A percentile compares a stretch with the other conserved stretches of the same genome.
Evolutionary conservation across 208 protist species (phyloP).

Genomic region (Tritrichomonas foetus): DNA sequence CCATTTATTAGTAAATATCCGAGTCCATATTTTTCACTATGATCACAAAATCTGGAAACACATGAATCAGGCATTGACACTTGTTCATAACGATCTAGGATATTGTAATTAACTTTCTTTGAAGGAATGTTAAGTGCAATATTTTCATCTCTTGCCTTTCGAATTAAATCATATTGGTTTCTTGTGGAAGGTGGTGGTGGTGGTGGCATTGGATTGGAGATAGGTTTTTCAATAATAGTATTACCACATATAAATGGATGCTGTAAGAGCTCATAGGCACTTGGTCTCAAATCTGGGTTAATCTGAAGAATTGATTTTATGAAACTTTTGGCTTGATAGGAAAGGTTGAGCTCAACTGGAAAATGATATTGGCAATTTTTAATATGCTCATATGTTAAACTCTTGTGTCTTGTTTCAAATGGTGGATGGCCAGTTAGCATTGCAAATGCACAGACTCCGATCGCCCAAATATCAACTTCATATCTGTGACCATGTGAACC

Average conservation of each 20-base stretch:
- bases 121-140: background rate
- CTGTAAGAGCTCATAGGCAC: conserved; percentile 69
- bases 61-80: conserved; percentile 73
- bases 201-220: background rate
- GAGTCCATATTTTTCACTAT: conserved; percentile 86
- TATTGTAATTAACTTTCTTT: background rate
- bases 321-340: conserved; percentile 69
- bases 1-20: conserved; percentile 83
- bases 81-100: conserved; percentile 63
- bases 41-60: conserved; percentile 37
- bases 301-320: conserved; percentile 70
- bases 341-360: conserved; percentile 66
- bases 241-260: conserved; percentile 68
- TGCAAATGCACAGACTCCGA: conserved; percentile 85
- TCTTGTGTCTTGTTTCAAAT: conserved; percentile 89
- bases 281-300: conserved; percentile 71
- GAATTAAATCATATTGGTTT: too few species aligned
- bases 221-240: background rate
- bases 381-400: conserved; percentile 88
- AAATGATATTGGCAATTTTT: conserved; percentile 78
- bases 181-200: too few species aligned
- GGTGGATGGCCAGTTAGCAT: conserved; percentile 81
- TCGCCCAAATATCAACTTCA: conserved; percentile 92
- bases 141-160: background rate
- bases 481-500: conserved; percentile 73